Base-by-base conservation (phyloP, 1,139 yeast species). In the Sugiyamaella xylanicola region DNA sequence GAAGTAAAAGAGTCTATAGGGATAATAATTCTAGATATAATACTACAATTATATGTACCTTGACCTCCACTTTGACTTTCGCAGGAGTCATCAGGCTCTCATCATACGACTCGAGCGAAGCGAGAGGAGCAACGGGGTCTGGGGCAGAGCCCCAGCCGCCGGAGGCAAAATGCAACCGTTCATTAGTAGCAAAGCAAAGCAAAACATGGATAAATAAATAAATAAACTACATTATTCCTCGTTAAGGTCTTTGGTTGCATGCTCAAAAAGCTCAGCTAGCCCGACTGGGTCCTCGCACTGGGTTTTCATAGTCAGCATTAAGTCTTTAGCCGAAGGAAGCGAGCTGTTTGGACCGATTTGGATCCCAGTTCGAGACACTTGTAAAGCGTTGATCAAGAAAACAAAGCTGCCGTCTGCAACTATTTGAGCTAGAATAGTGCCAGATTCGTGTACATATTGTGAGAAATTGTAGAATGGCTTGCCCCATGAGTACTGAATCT, bases 361-460 rank as follows among this genome's bases (percentile, higher is more conserved):
- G 13, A 52, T 42, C 2, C 58, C 61, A 25, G 58, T 69, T 63
- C 68, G 69, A 47, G 64, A 74, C 61, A 68, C 68, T 35, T 71
- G 70, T 39, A 70, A 59, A 16, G 69, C 64, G 58, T 75, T 75
- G 8, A 73, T 65, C 51, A 72, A 66, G 65, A 92, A 74, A 61
- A 87, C 85, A 63, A 92, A 80, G 56, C 84, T 87, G 16, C 96
- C 96, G 62, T 85, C 86, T 47, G 84, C 90, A 59, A 93, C 76
- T 48, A 95, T 77, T 70, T 95, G 98, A 2, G 95, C 96, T 56
- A 95, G 82, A 61, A 92, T 89, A 1, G 89, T 84, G 1, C 99
- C 99, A 0, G 96, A 84, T 60, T 78, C 80, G 70, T 95, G 99
- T 55, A 95, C 85, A 66, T 87, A 95, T 70, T 95, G 99, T 1